Evolutionary conservation across 23 red algal genomes (phyloP).

Genomic region (Pyropia yezoensis): DNA sequence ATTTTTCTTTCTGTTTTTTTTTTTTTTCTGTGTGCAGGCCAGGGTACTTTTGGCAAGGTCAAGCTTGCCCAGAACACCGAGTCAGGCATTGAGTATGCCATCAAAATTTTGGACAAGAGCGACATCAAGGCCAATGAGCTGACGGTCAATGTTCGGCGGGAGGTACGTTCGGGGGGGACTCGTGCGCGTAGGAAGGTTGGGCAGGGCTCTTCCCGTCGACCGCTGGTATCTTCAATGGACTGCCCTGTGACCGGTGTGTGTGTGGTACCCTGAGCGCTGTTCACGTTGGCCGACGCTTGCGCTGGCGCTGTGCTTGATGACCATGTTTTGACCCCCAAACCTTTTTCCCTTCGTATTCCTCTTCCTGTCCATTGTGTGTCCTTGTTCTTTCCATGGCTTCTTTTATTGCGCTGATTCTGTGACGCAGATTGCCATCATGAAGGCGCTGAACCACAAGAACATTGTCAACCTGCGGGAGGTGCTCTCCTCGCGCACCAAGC

Average conservation of each 20-base stretch:
- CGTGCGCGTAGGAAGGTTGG: no score
- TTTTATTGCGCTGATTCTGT: neutral
- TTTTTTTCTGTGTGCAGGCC: neutral
- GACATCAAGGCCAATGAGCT: conserved; percentile 5
- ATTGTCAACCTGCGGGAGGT: conserved; percentile 27
- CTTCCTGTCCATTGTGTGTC: no score
- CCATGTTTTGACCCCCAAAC: no score
- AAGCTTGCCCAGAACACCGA: conserved; percentile 9
- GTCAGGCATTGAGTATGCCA: conserved; percentile 7
- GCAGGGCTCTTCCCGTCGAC: no score
- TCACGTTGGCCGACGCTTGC: no score
- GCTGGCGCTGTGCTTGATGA: no score
- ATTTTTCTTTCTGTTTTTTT: no score
- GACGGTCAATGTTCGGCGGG: conserved; percentile 1
- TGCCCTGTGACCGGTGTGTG: no score
- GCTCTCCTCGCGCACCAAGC: conserved; percentile 13
- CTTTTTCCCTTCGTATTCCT: no score
- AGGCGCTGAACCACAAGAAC: conserved; percentile 20
- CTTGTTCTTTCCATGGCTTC: no score
- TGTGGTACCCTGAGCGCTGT: no score
- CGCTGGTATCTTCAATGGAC: no score
- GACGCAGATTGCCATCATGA: conserved; percentile 24
- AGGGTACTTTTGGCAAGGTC: conserved; percentile 15
- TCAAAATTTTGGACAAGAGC: conserved; percentile 14
- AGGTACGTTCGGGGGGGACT: neutral